Evolutionary conservation across 2,329 filamentous ascomycete species (phyloP).

Genomic region (Colletotrichum costaricense): DNA sequence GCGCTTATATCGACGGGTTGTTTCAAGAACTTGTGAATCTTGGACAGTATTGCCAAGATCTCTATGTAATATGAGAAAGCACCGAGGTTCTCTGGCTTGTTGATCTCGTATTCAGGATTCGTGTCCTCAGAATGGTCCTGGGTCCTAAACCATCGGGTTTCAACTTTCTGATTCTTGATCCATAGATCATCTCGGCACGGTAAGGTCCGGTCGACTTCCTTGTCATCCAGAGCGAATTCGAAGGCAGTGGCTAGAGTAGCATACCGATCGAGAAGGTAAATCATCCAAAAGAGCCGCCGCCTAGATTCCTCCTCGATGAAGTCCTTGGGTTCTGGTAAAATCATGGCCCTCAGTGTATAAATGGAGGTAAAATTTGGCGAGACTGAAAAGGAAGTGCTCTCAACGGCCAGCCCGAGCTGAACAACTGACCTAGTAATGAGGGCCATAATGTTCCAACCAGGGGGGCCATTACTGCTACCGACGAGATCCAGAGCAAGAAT

Average conservation of each 20-base stretch:
- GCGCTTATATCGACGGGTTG: slow-evolving; percentile 90
- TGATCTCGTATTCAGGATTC: slow-evolving; percentile 70
- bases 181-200: slow-evolving; percentile 91
- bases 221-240: slow-evolving; percentile 89
- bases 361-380: slow-evolving; percentile 86
- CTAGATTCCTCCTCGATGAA: slow-evolving; percentile 92
- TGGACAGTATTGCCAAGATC: slow-evolving; percentile 85
- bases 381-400: slow-evolving; percentile 82
- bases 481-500: slow-evolving; percentile 88
- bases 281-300: slow-evolving; percentile 91
- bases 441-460: slow-evolving; percentile 92
- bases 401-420: slow-evolving; percentile 86
- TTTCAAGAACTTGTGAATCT: slow-evolving; percentile 90
- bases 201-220: slow-evolving; percentile 87
- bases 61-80: slow-evolving; percentile 93
- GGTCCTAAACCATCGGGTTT: slow-evolving; percentile 83
- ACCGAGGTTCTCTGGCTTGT: slow-evolving; percentile 83
- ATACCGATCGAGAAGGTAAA: slow-evolving; percentile 90
- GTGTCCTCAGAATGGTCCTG: slow-evolving; percentile 55
- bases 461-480: slow-evolving; percentile 88
- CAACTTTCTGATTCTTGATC: slow-evolving; percentile 83
- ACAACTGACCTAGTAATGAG: slow-evolving; percentile 90
- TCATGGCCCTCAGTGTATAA: slow-evolving; percentile 87
- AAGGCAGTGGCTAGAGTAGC: slow-evolving; percentile 92
- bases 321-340: slow-evolving; percentile 83